Base-by-base conservation (phyloP, 805 yeast genomes). In the Yarrowia keelungensis region DNA sequence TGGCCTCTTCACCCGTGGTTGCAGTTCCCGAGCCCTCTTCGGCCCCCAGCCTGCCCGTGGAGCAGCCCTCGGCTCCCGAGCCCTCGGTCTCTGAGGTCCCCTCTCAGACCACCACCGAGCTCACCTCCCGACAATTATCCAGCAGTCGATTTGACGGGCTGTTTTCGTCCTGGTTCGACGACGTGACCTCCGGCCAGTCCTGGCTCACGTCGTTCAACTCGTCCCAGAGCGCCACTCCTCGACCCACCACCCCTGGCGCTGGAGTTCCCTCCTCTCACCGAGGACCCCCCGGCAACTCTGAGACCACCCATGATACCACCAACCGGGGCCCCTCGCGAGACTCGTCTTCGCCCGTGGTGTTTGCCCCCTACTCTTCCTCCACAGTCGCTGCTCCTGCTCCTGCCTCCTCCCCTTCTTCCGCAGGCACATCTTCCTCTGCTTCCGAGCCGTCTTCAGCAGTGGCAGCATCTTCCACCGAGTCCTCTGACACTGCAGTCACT, bases 101-200 rank as follows among this genome's bases (percentile, higher is more conserved):
- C 14, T 35, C 58, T 15, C 4, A 19, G 61, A 38, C 67, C 14
- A 38, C 68, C 19, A 43, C 51, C 16, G 32, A 59, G 41, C 69
- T 58, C 62, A 67, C 53, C 46, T 68, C 49, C 38, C 70, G 54
- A 43, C 69, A 49, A 14, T 51, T 62, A 16, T 32, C 54, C 15
- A 47, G 49, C 51, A 41, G 53, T 14, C 50, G 51, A 56, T 50
- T 65, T 38, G 46, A 53, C 26, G 32, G 49, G 49, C 53, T 47
- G 46, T 47, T 47, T 45, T 54, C 45, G 36, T 50, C 59, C 14
- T 68, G 61, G 61, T 56, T 46, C 50, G 46, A 32, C 41, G 56
- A 46, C 59, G 51, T 59, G 16, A 43, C 65, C 35, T 41, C 51
- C 7, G 65, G 51, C 41, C 51, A 59, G 65, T 59, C 65, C 22